Base-by-base conservation (phyloP, 139 green algal species). In the Picochlorum sp. region DNA sequence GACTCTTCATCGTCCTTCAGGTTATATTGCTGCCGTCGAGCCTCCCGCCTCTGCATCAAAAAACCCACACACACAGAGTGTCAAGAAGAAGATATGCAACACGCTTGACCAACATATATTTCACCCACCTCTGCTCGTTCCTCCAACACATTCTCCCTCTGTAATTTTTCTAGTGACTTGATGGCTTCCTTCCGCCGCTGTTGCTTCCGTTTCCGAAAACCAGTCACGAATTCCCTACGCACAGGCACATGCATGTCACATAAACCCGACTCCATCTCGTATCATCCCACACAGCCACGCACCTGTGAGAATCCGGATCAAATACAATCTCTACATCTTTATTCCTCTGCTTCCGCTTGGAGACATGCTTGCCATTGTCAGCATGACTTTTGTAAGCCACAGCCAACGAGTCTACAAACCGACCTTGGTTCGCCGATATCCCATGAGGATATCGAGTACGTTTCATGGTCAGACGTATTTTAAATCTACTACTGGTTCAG, bases 191-290 rank as follows among this genome's bases (percentile, higher is more conserved):
- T 82, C 1, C 81, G 75, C 11, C 82, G 65, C 61, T 85, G 67
- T 68, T 84, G 77, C 66, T 88, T 88, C 11, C 82, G 75, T 55
- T 88, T 88, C 7, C 76, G 62, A 47, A 88, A 88, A 3, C 82
- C 82, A 14, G 81, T 88, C 7, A 88, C 44, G 54, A 80, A 88
- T 3, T 88, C 82, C 57, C 81, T 88, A 71, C 49, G 49, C 18
- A 55, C 49, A 55, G 49, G 49, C 34, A 41, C 34, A 54, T 21
- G 18, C 16, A 54, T 20, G n/a, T 54, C 18, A 62, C 15, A 18
- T 9, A 62, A 21, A 10, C 10, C 30, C 11, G 16, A 20, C 15
- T 26, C n/a, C 47, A 9, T 20, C 13, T 57, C 20, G 0, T 65
- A 0, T 16, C 26, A 31, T 57, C 49, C n/a, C 14, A n/a, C 49